Conservation (phyloP, 2,329 filamentous ascomycete genomes). For the Stemphylium beticola region DNA sequence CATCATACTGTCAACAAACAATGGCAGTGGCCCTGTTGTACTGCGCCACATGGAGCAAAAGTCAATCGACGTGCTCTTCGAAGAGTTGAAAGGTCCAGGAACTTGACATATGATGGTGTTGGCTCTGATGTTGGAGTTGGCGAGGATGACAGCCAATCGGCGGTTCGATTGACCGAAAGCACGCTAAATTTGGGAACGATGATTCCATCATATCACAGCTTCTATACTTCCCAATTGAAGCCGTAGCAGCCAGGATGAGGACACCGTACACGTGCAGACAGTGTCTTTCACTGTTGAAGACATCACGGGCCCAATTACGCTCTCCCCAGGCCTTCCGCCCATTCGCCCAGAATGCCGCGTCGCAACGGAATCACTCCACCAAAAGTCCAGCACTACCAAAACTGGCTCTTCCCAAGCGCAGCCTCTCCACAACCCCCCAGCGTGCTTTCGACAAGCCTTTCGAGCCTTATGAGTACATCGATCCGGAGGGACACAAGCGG, state of each 20-base stretch:
- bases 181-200: slow-evolving; percentile 22
- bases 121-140: neutral
- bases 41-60: too few relatives aligned
- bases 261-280: slow-evolving; percentile 50
- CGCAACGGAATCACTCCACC: slow-evolving; percentile 43
- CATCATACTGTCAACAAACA: too few relatives aligned
- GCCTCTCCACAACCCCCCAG: slow-evolving; percentile 41
- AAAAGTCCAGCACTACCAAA: slow-evolving; percentile 35
- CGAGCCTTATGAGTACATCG: slow-evolving; percentile 45
- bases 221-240: slow-evolving; percentile 13
- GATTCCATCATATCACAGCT: slow-evolving; percentile 18
- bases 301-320: slow-evolving; percentile 35
- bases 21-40: too few relatives aligned
- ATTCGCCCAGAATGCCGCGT: slow-evolving; percentile 29
- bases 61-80: too few relatives aligned
- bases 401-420: slow-evolving; percentile 33
- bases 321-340: slow-evolving; percentile 29
- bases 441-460: slow-evolving; percentile 37
- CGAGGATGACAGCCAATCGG: slow-evolving; percentile 11
- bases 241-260: slow-evolving; percentile 41
- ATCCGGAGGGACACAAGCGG: slow-evolving; percentile 43
- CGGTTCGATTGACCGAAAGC: slow-evolving; percentile 17
- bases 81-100: neutral
- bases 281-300: slow-evolving; percentile 46
- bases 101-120: neutral